A percentile compares a stretch with the other conserved stretches of the same genome.
Conservation (phyloP, 805 yeast species). For the Tetrapisispora fleetii region DNA sequence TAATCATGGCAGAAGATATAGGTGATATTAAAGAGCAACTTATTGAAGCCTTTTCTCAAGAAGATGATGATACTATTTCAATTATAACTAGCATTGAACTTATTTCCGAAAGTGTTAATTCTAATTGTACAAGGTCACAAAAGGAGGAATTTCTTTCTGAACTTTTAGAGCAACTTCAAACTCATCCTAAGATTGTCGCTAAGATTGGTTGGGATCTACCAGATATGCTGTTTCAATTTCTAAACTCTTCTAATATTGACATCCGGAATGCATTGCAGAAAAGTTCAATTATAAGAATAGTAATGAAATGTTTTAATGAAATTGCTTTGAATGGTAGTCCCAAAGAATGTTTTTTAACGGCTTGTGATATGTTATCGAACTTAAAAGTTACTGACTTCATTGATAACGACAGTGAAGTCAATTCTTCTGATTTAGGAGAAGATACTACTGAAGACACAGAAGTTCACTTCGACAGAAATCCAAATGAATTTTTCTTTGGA, state of each 20-base stretch:
- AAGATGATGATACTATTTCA: slow-evolving; percentile 21
- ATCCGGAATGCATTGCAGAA: slow-evolving; percentile 18
- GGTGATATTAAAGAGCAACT: slow-evolving; percentile 11
- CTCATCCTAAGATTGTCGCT: slow-evolving; percentile 40
- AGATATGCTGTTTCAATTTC: slow-evolving; percentile 45
- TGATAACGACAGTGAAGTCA: neutral
- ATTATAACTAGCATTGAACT: slow-evolving; percentile 24
- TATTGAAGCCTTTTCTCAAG: slow-evolving; percentile 17
- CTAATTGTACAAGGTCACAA: slow-evolving; percentile 31
- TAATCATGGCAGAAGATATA: slow-evolving; percentile 4
- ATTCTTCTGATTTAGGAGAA: slow-evolving; percentile 4
- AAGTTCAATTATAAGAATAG: slow-evolving; percentile 24
- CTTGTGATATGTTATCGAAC: slow-evolving; percentile 49
- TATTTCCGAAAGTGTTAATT: slow-evolving; percentile 16
- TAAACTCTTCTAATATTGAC: slow-evolving; percentile 33
- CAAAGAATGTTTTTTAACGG: slow-evolving; percentile 64
- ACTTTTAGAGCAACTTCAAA: slow-evolving; percentile 36
- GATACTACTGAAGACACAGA: slow-evolving; percentile 1
- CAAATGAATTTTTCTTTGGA: slow-evolving; percentile 33
- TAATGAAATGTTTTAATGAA: slow-evolving; percentile 46
- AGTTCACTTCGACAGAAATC: slow-evolving; percentile 9
- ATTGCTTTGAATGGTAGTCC: slow-evolving; percentile 67
- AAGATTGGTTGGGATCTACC: slow-evolving; percentile 95
- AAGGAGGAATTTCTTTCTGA: slow-evolving; percentile 38
- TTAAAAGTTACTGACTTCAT: slow-evolving; percentile 8